These are phyloP conservation scores for Cercospora zeae-maydis DNA, from an alignment of 2,329 filamentous ascomycete genomes.

Conservation along the genomic window DNA sequence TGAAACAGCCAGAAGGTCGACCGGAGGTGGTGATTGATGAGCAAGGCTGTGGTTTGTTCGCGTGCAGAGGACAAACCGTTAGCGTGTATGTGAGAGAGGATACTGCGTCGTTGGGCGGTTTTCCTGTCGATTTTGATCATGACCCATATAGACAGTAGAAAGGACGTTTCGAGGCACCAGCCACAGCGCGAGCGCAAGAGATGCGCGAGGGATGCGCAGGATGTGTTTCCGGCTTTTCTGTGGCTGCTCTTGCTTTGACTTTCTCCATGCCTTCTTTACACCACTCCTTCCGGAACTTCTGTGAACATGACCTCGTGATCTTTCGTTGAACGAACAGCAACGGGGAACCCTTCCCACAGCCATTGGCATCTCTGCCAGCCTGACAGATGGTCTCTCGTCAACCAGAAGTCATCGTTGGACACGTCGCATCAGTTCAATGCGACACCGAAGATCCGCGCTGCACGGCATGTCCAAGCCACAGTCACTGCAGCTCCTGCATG, in stretches of 20 bases:
- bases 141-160: slow-evolving; percentile 20
- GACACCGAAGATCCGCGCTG: not conserved
- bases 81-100: slow-evolving; percentile 60
- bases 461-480: not conserved
- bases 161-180: not conserved
- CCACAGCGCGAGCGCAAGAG: not conserved
- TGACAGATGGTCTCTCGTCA: not conserved
- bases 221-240: not conserved
- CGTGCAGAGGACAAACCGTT: slow-evolving; percentile 53
- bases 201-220: not conserved
- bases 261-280: not conserved
- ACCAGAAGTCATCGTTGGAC: not conserved
- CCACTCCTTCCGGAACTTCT: not conserved
- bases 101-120: slow-evolving; percentile 50
- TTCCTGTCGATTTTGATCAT: slow-evolving; percentile 30
- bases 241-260: not conserved
- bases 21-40: slow-evolving; percentile 57
- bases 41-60: slow-evolving; percentile 58
- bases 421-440: not conserved
- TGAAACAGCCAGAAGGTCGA: slow-evolving; percentile 50
- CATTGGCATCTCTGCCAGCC: too few relatives aligned
- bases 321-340: too few relatives aligned
- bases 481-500: not conserved
- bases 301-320: not conserved
- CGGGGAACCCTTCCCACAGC: too few relatives aligned